Evolutionary conservation across 2,329 filamentous ascomycete species (phyloP), one percentile per base, ranked within the genome.

Genomic region (Colletotrichum sp.): DNA sequence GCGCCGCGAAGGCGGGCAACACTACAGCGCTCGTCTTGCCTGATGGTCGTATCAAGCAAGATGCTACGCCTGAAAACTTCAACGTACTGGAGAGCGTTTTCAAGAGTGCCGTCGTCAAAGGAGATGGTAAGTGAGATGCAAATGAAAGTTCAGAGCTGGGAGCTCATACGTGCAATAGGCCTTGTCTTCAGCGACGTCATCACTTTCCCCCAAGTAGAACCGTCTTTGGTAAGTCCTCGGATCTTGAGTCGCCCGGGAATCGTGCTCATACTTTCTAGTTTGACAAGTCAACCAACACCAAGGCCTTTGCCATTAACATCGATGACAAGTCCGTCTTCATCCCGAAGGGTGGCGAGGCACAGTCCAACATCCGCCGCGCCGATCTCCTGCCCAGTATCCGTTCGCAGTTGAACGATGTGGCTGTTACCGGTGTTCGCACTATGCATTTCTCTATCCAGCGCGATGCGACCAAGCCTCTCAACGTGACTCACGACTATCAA

Each of bases 381-480:
- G 87, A 87, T 36, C 82, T 89, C 68, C 83, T 88, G 57, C 82
- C 86, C n/a, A 68, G 79, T 81, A 71, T 84, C 84, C 81, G 82
- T 82, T 78, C 77, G 7, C 81, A 80, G 16, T 77, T 84, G 21
- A 82, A 84, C 36, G 86, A 87, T 28, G 81, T 82, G 24, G 85
- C 85, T 28, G 84, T 83, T 48, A 84, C 82, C 32, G 87, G 87
- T 14, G 79, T 86, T 60, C 86, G 87, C 77, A 87, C 87, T 1
- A 81, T 88, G 76, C 87, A 89, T 80, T 88, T 85, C 78, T 86
- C 84, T 68, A 82, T 89, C 34, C 85, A 85, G 80, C 84, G 85
- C 68, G 86, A 88, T 77, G 71, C 82, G 1, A 75, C 81, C 12
- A 81, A 85, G 43, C 83, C 85, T 6, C 79, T 89, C 65, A 88